Base-by-base conservation (phyloP, 1,139 yeast species). In the Sporopachydermia cereana region DNA sequence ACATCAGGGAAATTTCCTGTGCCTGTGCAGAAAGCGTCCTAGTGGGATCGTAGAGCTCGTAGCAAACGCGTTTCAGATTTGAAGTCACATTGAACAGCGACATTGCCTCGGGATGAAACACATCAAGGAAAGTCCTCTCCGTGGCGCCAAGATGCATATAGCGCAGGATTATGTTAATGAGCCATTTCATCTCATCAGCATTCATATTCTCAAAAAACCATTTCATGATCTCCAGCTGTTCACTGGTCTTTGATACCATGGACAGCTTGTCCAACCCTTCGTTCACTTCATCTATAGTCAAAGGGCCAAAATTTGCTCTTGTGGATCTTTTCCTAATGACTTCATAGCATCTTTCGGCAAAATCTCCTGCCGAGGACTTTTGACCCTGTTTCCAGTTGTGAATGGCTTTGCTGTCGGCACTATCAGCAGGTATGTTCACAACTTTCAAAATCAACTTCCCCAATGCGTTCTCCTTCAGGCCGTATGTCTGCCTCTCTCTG, bases 71-170 rank as follows among this genome's bases (percentile, higher is more conserved):
- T 48, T 76, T 68, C 44, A 89, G 61, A 53, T 77, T 77, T 47
- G 79, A 77, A n/a, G 89, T 83, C 5, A 83, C 76, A 47, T 77
- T 76, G 51, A 71, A 76, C 24, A 84, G 70, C 1, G 71, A 70
- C 14, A 71, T 66, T 0, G 94, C 93, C 58, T 85, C 89, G 0
- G 89, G 89, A 57, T 88, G 95, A 88, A 93, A 86, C 29, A 66
- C 56, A n/a, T 62, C 56, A 42, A 86, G 64, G 48, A 86, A 68
- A n/a, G 69, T 64, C 45, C 72, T 68, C 53, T 84, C 94, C 47
- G 79, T 71, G 14, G 77, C 71, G 2, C 78, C 75, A 24, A 84
- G 51, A 18, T 59, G 54, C 52, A 63, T 51, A 29, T 58, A 69
- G 52, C 82, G 79, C 41, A 89, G 60, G 3, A 88, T 61, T 12